Evolutionary conservation across 352 stramenopile genomes (phyloP), one percentile per base, ranked within the genome.

Genomic region (Thalassiosira hispida): DNA sequence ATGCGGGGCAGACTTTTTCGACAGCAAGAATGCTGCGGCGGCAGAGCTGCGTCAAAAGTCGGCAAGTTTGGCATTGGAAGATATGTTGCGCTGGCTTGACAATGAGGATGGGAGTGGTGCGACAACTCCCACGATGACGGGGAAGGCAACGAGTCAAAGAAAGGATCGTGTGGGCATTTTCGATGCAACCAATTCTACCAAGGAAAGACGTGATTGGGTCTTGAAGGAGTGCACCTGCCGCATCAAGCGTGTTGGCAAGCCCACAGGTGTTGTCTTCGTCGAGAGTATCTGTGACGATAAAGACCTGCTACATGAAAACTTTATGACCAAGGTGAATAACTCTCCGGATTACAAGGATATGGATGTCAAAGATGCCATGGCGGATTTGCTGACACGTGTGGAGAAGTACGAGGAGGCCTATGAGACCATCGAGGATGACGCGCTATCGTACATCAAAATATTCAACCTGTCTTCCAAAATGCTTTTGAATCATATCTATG

Each of bases 101-200:
- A 85, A 82, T 14, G 88, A 96, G 38, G 92, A 94, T 60, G 88
- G 73, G 8, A 62, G 66, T 18, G 59, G 23, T 59, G 61, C 75
- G 29, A 23, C 23, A 2, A 60, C 76, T 16, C 44, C 47, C 12
- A 57, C 27, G 0, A 27, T 31, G 52, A 29, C n/a, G 16, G 18
- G n/a, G 47, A 27, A 22, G 18, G 44, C 42, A 1, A 59, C 23
- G 4, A n/a, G 25, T 16, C 42, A 44, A 38, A 46, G n/a, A 7
- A 83, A 83, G 29, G 73, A 73, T 61, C 60, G 83, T 7, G 94
- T 98, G 51, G 96, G 91, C 0, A 95, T 98, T 66, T 98, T 98
- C 77, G 96, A 98, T 83, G 96, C 96, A 5, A 98, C 96, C 38
- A 98, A 98, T 83, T 98, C 95, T 7, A 98, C 96, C 20, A 95